These are phyloP conservation scores for Fusarium odoratissimum DNA, from an alignment of 2,329 filamentous ascomycete species.

Conservation along the genomic window DNA sequence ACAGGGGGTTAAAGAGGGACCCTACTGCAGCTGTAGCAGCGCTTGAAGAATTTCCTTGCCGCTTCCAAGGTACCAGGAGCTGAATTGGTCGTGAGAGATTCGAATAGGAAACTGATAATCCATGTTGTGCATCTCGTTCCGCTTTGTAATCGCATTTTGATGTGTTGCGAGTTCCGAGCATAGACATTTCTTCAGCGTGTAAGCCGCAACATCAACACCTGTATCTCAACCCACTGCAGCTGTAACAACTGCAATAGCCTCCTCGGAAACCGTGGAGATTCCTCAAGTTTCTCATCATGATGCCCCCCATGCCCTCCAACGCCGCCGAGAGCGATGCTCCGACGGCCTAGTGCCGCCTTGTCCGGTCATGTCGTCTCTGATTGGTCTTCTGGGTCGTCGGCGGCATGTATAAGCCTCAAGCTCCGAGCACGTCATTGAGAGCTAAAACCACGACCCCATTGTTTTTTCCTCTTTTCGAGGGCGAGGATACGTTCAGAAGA, in stretches of 20 bases:
- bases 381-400: slow-evolving; percentile 44
- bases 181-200: background rate
- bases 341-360: slow-evolving; percentile 38
- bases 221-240: background rate
- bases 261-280: slow-evolving; percentile 11
- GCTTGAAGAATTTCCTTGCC: slow-evolving; percentile 9
- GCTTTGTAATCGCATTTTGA: background rate
- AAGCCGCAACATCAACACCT: background rate
- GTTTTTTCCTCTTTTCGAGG: slow-evolving; percentile 38
- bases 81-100: slow-evolving; percentile 5
- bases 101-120: slow-evolving; percentile 12
- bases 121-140: slow-evolving; percentile 10
- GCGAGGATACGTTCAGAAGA: slow-evolving; percentile 25
- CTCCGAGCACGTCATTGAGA: slow-evolving; percentile 51
- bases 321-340: slow-evolving; percentile 45
- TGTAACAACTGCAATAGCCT: background rate
- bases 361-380: slow-evolving; percentile 26
- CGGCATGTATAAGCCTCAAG: slow-evolving; percentile 48
- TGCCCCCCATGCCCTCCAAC: slow-evolving; percentile 3
- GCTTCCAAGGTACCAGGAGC: slow-evolving; percentile 28
- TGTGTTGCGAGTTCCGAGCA: background rate
- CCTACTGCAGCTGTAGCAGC: slow-evolving; percentile 13
- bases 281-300: slow-evolving; percentile 25
- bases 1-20: slow-evolving; percentile 18
- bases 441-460: slow-evolving; percentile 45